Evolutionary conservation across 805 yeast species (phyloP), one percentile per base, ranked within the genome.

Genomic region (Sungouiozyma ichnusensis): DNA sequence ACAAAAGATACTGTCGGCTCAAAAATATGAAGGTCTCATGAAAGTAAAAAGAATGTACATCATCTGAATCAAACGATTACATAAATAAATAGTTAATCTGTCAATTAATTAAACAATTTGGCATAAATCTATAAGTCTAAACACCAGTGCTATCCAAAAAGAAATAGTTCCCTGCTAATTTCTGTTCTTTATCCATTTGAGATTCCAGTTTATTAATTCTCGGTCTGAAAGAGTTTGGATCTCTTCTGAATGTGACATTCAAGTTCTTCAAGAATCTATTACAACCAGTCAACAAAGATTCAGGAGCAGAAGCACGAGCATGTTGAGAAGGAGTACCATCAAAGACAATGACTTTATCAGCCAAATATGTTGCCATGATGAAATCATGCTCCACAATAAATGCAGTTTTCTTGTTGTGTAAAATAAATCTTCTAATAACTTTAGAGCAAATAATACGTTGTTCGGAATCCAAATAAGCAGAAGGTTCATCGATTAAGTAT

Each of bases 361-460:
- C 98, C 73, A 92, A 76, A 65, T 92, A 92, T 15, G 99, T 92
- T 51, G 98, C 97, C 99, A 92, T 92, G 72, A 92, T 92, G 77
- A 92, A 92, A 77, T 92, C 99, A 79, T 92, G 99, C 81, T 92
- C 99, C 45, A 92, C 99, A 57, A 92, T 74, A 65, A 92, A 92
- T n/a, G 99, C 98, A 37, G 97, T 90, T 76, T 90, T 92, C 74
- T 90, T 88, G 54, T 96, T 78, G 64, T 92, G 98, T 64, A 92
- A 71, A 59, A 92, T 85, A 62, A 87, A 92, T 68, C 96, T 82
- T 77, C 96, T 84, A 57, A 92, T 92, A 54, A 92, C 98, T 73
- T 92, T 92, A 41, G 98, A 85, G 74, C 98, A 92, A 53, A 92
- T 84, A 60, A 92, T 87, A 85, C 99, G 97, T 71, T 92, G 99